Evolutionary conservation across 495 filamentous ascomycete genomes (phyloP).

Genomic region (Tuber brumale): DNA sequence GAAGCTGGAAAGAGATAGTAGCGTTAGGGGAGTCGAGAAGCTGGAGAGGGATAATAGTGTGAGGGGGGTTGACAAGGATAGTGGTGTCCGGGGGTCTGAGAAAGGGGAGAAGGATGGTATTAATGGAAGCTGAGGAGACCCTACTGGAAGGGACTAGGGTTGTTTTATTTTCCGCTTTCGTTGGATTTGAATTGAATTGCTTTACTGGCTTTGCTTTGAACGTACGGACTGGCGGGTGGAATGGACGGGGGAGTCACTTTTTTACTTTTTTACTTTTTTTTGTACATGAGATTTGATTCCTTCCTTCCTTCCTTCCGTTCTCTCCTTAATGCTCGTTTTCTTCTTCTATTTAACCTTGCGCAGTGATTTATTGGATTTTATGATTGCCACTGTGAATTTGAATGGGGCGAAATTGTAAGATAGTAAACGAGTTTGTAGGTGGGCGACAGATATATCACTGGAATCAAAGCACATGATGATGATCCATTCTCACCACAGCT

Average conservation of each 20-base stretch:
- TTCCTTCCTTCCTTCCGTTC: background rate
- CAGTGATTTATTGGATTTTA: background rate
- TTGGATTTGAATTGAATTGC: background rate
- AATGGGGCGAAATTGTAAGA: background rate
- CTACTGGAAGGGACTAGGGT: background rate
- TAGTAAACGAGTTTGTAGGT: background rate
- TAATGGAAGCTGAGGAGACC: background rate
- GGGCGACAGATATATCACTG: background rate
- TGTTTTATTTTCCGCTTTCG: background rate
- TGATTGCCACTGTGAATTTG: background rate
- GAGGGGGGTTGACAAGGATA: slow-evolving; percentile 6
- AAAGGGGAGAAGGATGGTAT: slow-evolving; percentile 15
- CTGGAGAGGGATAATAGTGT: no score
- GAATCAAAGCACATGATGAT: background rate
- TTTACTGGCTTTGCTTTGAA: background rate
- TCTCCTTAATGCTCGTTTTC: background rate
- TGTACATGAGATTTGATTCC: background rate
- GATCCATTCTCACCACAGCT: background rate
- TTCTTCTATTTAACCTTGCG: background rate
- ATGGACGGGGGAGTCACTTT: background rate
- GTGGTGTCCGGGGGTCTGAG: background rate
- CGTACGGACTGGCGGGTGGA: background rate
- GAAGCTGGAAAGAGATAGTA: slow-evolving; percentile 44
- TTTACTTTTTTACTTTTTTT: background rate
- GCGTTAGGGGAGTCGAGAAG: slow-evolving; percentile 24